Evolutionary conservation across 106 monocot genomes (phyloP), one percentile per base, ranked within the genome.

Genomic region (Dendrobium catenatum): DNA sequence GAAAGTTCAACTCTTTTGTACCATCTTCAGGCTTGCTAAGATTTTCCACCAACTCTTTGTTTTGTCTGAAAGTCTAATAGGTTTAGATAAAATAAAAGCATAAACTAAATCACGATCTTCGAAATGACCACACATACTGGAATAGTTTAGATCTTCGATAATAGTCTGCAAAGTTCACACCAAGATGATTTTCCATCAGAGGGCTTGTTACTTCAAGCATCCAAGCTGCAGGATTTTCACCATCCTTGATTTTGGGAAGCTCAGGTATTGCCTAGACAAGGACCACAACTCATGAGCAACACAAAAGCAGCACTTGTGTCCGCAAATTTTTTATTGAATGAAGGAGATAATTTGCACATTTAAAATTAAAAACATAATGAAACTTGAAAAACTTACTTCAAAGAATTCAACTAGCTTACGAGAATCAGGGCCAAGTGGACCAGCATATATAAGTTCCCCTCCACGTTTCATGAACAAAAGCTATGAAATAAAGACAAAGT

Each of bases 401-500:
- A 95, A 93, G 75, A 89, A 99, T 17, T 99, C 89, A 70, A 99
- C 78, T 78, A 99, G 87, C 20, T 91, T 90, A 73, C 75, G 81
- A 77, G 99, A 99, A 80, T 92, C 93, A 78, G 83, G 79, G 44
- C 99, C 99, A 37, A 99, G 84, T 33, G 87, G 87, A 81, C 99
- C 99, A 78, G 99, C 99, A 91, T 95, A 99, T 81, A 99, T 91
- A 86, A 99, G 95, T 78, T 95, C 80, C 42, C 99, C 99, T 31
- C 99, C 99, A 83, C 95, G 99, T 47, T 99, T 99, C 99, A 99
- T 99, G 75, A 95, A 95, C 78, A 99, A 86, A 84, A 99, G 95
- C 99, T 99, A 86, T 22, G 4, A 86, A 55, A 22, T 72, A 43
- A 68, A 64, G 13, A 79, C 31, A 3, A 37, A 76, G 55, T 80